Percentiles rank a stretch among this genome's conserved stretches.
These are phyloP conservation scores for Tuctoria greenei DNA, from an alignment of 176 grass and related monocot species.

Conservation along the genomic window DNA sequence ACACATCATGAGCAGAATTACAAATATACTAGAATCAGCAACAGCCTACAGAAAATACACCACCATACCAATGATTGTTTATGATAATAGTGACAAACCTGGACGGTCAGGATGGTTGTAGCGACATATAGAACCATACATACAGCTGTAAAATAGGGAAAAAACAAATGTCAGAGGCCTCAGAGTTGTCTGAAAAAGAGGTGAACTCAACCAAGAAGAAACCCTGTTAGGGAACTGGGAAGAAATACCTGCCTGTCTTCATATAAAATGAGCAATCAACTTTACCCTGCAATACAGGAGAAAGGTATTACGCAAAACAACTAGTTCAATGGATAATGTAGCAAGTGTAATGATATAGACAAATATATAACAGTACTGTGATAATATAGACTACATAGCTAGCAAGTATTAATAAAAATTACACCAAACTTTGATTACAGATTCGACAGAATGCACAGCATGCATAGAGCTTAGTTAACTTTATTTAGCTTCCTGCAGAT, in stretches of 20 bases:
- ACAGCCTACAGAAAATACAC: background rate
- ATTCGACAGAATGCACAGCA: slow-evolving; percentile 12
- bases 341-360: background rate
- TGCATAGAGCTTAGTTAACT: slow-evolving; percentile 12
- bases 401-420: background rate
- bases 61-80: background rate
- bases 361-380: slow-evolving; percentile 4
- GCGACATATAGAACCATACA: slow-evolving; percentile 66
- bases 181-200: slow-evolving; percentile 20
- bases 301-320: slow-evolving; percentile 22
- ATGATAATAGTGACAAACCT: slow-evolving; percentile 50
- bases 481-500: slow-evolving; percentile 1
- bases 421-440: slow-evolving; percentile 6
- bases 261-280: slow-evolving; percentile 91
- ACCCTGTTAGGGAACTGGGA: slow-evolving; percentile 10
- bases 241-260: slow-evolving; percentile 80
- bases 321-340: background rate
- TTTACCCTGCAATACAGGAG: slow-evolving; percentile 65
- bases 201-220: slow-evolving; percentile 17
- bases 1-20: slow-evolving; percentile 14
- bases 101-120: slow-evolving; percentile 81
- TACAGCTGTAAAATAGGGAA: slow-evolving; percentile 63
- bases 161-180: slow-evolving; percentile 23
- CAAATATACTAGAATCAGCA: background rate
- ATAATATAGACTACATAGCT: background rate